Conservation (phyloP, 108 stramenopile species). For the Skeletonema menzelii region DNA sequence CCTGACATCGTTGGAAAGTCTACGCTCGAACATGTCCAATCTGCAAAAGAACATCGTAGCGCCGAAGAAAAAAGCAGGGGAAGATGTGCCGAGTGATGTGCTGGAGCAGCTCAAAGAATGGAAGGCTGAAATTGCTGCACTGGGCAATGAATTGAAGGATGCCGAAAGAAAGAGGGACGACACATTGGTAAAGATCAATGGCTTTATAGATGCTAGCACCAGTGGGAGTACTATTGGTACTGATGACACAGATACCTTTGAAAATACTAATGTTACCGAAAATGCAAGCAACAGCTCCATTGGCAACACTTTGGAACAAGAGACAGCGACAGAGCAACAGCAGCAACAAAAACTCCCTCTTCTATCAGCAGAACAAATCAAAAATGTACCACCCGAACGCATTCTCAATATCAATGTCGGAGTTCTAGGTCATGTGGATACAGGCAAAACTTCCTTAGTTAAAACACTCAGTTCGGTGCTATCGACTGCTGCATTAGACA, state of each 20-base stretch:
- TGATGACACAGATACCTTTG: background rate
- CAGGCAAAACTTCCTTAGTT: conserved; percentile 96
- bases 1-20: conserved; percentile 64
- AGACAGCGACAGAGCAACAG: background rate
- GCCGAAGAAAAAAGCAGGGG: conserved; percentile 54
- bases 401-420: conserved; percentile 97
- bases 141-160: conserved; percentile 29
- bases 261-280: background rate
- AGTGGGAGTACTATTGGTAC: background rate
- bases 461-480: conserved; percentile 92
- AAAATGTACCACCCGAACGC: conserved; percentile 44
- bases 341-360: conserved; percentile 19
- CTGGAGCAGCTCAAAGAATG: conserved; percentile 30
- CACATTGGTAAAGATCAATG: conserved; percentile 14
- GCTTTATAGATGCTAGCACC: conserved; percentile 2
- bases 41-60: conserved; percentile 85
- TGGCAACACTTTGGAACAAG: background rate
- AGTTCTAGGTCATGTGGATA: conserved; percentile 97
- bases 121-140: conserved; percentile 25
- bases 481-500: conserved; percentile 97
- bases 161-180: conserved; percentile 19
- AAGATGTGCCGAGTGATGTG: conserved; percentile 20
- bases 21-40: conserved; percentile 83
- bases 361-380: conserved; percentile 39
- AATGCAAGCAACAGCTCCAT: background rate